A percentile compares a stretch with the other conserved stretches of the same genome.
Evolutionary conservation across 805 yeast genomes (phyloP).

Genomic region (Lipomyces sp.): DNA sequence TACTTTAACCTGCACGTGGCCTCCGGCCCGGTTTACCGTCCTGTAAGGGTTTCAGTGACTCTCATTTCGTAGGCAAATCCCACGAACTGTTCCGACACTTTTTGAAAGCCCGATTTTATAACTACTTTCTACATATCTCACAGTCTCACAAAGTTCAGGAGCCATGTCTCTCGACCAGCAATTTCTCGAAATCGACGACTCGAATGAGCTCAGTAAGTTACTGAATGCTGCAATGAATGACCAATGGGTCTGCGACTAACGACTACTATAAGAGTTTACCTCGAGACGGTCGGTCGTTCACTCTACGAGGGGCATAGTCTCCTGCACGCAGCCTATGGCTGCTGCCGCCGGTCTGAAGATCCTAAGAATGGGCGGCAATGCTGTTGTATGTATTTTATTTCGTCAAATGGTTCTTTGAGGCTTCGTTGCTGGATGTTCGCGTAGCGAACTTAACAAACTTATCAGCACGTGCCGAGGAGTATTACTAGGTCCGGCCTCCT

Average conservation of each 20-base stretch:
- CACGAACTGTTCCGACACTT: no score
- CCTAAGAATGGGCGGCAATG: constrained; percentile 72
- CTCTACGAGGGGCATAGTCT: constrained; percentile 72
- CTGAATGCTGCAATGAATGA: neutral
- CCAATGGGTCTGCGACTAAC: constrained; percentile 6
- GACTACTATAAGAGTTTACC: constrained; percentile 43
- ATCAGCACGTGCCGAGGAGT: neutral
- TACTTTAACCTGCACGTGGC: no score
- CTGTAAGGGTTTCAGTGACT: no score
- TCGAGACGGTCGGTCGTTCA: constrained; percentile 77
- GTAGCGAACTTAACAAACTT: neutral
- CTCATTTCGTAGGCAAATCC: no score
- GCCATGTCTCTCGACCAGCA: constrained; percentile 37
- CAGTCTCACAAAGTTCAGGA: constrained; percentile 5
- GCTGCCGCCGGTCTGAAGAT: constrained; percentile 72
- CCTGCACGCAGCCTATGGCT: constrained; percentile 78
- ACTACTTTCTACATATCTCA: neutral
- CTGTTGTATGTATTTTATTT: constrained; percentile 39
- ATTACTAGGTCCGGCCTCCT: neutral
- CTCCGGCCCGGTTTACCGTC: no score
- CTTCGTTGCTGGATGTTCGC: neutral
- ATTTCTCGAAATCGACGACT: constrained; percentile 36
- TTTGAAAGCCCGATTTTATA: neutral
- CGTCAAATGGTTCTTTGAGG: neutral
- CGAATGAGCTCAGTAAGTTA: constrained; percentile 26